Percentiles rank a stretch among this genome's conserved stretches.
Evolutionary conservation across 257 asterid species (phyloP).

Genomic region (Fraxinus americana): DNA sequence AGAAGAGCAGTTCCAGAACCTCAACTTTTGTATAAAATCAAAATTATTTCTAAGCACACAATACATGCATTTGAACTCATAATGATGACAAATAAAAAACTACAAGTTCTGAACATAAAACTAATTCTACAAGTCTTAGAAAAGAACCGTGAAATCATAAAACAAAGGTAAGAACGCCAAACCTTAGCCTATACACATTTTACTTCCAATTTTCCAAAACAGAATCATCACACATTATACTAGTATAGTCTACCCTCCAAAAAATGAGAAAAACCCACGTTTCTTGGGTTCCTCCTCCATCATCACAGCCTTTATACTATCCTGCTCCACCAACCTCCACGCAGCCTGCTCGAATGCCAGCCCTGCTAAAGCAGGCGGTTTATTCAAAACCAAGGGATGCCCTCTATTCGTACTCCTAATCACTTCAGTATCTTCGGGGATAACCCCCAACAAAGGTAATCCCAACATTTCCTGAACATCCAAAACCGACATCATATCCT

Average conservation of each 20-base stretch:
- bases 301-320: constrained; percentile 94
- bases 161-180: constrained; percentile 31
- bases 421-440: constrained; percentile 92
- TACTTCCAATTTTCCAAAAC: constrained; percentile 3
- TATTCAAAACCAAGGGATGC: constrained; percentile 84
- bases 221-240: not conserved
- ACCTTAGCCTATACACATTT: constrained; percentile 41
- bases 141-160: constrained; percentile 25
- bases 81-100: constrained; percentile 12
- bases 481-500: constrained; percentile 65
- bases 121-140: constrained; percentile 18
- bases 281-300: constrained; percentile 95
- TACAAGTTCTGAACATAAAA: constrained; percentile 24
- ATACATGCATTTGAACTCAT: constrained; percentile 6
- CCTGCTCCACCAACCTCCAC: constrained; percentile 98
- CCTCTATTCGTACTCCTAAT: constrained; percentile 91
- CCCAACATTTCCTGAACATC: constrained; percentile 97
- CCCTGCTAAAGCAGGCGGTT: constrained; percentile 94
- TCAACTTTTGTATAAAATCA: not conserved
- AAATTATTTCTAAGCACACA: not conserved
- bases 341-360: constrained; percentile 98
- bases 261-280: constrained; percentile 88
- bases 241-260: constrained; percentile 54
- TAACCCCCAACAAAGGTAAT: constrained; percentile 82
- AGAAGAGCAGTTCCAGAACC: not conserved